Conservation (phyloP, 148 eudicot genomes). For the Nyssa sinensis region DNA sequence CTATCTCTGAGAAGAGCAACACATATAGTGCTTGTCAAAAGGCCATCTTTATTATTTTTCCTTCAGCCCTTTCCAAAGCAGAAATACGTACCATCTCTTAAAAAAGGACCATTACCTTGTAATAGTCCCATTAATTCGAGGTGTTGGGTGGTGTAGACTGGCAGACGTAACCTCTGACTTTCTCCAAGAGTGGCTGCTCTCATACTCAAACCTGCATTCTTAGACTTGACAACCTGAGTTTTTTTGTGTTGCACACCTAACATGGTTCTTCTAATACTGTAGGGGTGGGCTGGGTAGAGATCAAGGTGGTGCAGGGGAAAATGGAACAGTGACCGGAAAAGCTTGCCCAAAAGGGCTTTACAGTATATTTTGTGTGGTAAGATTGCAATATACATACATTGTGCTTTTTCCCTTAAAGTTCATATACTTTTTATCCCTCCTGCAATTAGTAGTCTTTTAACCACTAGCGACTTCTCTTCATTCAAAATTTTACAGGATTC, state of each 20-base stretch:
- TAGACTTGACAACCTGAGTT: no score
- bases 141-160: not conserved
- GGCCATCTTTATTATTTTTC: not conserved
- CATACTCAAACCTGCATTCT: no score
- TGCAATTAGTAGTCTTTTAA: not conserved
- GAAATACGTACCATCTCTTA: not conserved
- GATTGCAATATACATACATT: slow-evolving; percentile 8
- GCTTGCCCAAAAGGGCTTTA: slow-evolving; percentile 86
- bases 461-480: not conserved
- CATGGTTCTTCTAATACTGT: slow-evolving; percentile 14
- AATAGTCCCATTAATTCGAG: not conserved
- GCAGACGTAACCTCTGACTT: no score
- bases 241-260: not conserved
- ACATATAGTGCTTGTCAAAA: no score
- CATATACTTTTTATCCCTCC: not conserved
- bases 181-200: no score
- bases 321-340: slow-evolving; percentile 83
- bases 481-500: not conserved
- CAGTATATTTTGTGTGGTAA: slow-evolving; percentile 82
- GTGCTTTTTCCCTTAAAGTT: not conserved
- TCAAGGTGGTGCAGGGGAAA: slow-evolving; percentile 60
- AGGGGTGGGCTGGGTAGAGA: slow-evolving; percentile 86
- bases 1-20: no score
- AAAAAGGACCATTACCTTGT: not conserved
- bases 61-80: no score